Evolutionary conservation across 2,329 filamentous ascomycete species (phyloP).

Genomic region (Alternaria atra): DNA sequence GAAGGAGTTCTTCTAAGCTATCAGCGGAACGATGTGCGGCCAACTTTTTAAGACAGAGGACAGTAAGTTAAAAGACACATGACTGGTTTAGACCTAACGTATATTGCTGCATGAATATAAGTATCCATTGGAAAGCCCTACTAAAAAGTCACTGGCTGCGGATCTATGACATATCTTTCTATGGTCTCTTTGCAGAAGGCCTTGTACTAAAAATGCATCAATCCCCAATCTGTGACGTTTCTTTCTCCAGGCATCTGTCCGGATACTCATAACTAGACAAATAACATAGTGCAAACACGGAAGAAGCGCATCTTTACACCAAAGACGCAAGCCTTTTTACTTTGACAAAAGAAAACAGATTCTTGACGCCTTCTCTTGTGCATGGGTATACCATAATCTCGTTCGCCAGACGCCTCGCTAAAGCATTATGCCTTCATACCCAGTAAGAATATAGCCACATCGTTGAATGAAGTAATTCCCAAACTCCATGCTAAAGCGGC

Average conservation of each 20-base stretch:
- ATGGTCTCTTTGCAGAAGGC: not conserved
- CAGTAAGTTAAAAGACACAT: not conserved
- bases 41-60: not conserved
- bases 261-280: not conserved
- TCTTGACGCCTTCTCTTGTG: constrained; percentile 10
- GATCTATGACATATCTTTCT: not conserved
- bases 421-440: constrained; percentile 11
- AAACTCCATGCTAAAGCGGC: constrained; percentile 20
- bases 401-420: constrained; percentile 26
- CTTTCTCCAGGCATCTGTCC: not conserved
- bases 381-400: constrained; percentile 14
- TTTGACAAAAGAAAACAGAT: not conserved
- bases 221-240: not conserved
- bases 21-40: too few relatives aligned
- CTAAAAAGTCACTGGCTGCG: not conserved
- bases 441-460: constrained; percentile 3
- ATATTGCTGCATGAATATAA: not conserved
- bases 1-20: too few relatives aligned
- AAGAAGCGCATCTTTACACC: constrained; percentile 2
- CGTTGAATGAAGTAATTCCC: constrained; percentile 12
- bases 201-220: not conserved
- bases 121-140: not conserved
- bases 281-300: not conserved
- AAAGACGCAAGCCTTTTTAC: not conserved
- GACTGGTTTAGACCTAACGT: not conserved